Evolutionary conservation across 2,329 filamentous ascomycete species (phyloP).

Genomic region (Calonectria multiphialidica): DNA sequence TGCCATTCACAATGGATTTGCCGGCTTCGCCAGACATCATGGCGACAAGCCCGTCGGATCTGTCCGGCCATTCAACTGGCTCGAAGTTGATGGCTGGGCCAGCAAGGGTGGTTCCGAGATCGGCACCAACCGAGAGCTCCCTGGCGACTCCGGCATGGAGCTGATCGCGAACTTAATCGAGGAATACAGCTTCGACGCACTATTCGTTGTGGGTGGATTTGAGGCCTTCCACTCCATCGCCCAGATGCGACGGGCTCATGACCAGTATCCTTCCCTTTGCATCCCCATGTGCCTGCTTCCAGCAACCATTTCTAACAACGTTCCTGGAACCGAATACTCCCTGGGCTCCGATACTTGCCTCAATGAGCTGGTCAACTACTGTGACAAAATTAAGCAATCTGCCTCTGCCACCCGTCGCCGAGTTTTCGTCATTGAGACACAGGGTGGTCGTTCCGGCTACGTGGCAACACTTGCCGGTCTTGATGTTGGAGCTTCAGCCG

Average conservation of each 20-base stretch:
- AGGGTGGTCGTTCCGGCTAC: slow-evolving; percentile 94
- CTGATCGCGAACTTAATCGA: slow-evolving; percentile 86
- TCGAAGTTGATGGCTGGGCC: slow-evolving; percentile 95
- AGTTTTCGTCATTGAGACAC: slow-evolving; percentile 98
- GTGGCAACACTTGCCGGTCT: slow-evolving; percentile 91
- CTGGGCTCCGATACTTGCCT: slow-evolving; percentile 96
- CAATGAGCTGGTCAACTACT: slow-evolving; percentile 94
- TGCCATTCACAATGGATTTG: slow-evolving; percentile 97
- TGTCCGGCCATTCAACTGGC: slow-evolving; percentile 89
- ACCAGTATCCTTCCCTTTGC: slow-evolving; percentile 84
- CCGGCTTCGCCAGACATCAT: slow-evolving; percentile 92
- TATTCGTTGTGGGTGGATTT: slow-evolving; percentile 95
- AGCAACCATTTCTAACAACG: slow-evolving; percentile 99
- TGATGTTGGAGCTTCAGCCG: slow-evolving; percentile 89
- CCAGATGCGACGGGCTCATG: slow-evolving; percentile 84
- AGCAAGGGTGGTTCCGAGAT: slow-evolving; percentile 98
- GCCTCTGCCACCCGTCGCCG: slow-evolving; percentile 92
- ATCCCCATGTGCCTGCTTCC: slow-evolving; percentile 93
- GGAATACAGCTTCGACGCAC: slow-evolving; percentile 87
- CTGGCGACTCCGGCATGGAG: slow-evolving; percentile 85
- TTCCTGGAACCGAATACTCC: slow-evolving; percentile 97
- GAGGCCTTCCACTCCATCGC: slow-evolving; percentile 95
- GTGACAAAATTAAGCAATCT: slow-evolving; percentile 97
- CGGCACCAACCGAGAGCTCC: slow-evolving; percentile 94
- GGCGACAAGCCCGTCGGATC: slow-evolving; percentile 84